phyloP scores from a whole-genome alignment of 169 alveolate genomes.

The Plasmodium billcollinsi region DNA sequence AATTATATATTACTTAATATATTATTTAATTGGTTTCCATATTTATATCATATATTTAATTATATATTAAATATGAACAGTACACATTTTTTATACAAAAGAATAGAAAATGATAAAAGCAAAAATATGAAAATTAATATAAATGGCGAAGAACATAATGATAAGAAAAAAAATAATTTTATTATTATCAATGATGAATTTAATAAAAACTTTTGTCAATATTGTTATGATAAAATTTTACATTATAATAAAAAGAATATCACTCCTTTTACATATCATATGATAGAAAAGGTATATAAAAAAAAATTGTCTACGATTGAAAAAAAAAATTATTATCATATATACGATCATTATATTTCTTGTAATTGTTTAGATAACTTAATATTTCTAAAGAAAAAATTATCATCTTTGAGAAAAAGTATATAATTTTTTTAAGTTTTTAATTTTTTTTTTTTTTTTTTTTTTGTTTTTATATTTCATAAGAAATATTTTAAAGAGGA shows the following conservation, averaged over 20 bases:
- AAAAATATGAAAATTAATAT: not conserved
- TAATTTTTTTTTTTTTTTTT: slow-evolving; percentile 3
- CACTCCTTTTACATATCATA: slow-evolving; percentile 24
- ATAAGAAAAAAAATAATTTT: not conserved
- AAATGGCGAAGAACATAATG: not conserved
- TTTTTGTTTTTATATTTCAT: slow-evolving; percentile 1
- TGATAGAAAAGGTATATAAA: slow-evolving; percentile 38
- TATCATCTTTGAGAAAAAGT: slow-evolving; percentile 29
- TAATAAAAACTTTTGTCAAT: slow-evolving; percentile 64
- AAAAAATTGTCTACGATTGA: slow-evolving; percentile 7
- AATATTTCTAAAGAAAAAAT: slow-evolving; percentile 44
- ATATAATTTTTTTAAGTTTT: slow-evolving; percentile 26
- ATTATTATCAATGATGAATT: slow-evolving; percentile 28
- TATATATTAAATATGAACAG: slow-evolving; percentile 73
- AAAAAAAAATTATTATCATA: not conserved
- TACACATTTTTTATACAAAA: slow-evolving; percentile 40
- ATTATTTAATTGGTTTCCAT: slow-evolving; percentile 56
- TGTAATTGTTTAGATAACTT: slow-evolving; percentile 57
- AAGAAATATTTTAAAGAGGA: not conserved
- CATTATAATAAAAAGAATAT: slow-evolving; percentile 42
- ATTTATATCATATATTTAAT: slow-evolving; percentile 56
- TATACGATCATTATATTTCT: slow-evolving; percentile 70
- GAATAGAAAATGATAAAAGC: slow-evolving; percentile 8
- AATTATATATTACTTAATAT: slow-evolving; percentile 66
- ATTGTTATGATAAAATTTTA: slow-evolving; percentile 51